These are phyloP conservation scores for Gossypium bickii DNA, from an alignment of 345 rosid genomes.

Conservation along the genomic window DNA sequence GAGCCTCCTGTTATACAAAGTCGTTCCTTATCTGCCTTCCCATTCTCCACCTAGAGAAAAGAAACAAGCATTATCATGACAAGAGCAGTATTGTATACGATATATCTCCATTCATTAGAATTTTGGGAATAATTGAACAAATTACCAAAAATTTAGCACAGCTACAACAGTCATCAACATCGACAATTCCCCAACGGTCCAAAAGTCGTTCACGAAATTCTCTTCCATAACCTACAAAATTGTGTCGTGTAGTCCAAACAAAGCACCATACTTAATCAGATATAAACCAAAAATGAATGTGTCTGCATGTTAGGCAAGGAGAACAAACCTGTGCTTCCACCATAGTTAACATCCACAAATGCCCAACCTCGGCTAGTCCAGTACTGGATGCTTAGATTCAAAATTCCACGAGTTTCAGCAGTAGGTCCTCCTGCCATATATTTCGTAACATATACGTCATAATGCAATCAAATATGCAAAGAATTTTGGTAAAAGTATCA, in stretches of 20 bases:
- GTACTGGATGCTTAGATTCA: constrained; percentile 74
- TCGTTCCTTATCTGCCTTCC: constrained; percentile 64
- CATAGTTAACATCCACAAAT: constrained; percentile 88
- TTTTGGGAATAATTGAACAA: not conserved
- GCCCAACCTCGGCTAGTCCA: constrained; percentile 99
- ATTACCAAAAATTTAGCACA: constrained; percentile 87
- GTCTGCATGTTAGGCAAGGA: constrained; percentile 2
- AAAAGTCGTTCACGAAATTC: constrained; percentile 85
- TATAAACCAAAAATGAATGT: not conserved
- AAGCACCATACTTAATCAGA: not conserved
- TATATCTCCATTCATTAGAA: constrained; percentile 5
- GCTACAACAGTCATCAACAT: constrained; percentile 92
- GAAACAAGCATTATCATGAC: constrained; percentile 14
- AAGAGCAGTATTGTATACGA: not conserved
- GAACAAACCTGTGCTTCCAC: constrained; percentile 97
- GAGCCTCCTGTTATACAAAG: constrained; percentile 97
- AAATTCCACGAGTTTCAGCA: constrained; percentile 62
- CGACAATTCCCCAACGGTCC: constrained; percentile 83
- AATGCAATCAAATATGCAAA: not conserved
- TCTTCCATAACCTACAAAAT: constrained; percentile 80
- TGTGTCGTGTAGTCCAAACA: constrained; percentile 13
- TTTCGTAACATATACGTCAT: not conserved
- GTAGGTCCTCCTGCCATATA: constrained; percentile 85
- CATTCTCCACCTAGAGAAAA: constrained; percentile 60
- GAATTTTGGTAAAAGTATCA: too few species aligned